Evolutionary conservation across 192 early-diverging fungal species (phyloP).

Genomic region (Backusella macrospora): DNA sequence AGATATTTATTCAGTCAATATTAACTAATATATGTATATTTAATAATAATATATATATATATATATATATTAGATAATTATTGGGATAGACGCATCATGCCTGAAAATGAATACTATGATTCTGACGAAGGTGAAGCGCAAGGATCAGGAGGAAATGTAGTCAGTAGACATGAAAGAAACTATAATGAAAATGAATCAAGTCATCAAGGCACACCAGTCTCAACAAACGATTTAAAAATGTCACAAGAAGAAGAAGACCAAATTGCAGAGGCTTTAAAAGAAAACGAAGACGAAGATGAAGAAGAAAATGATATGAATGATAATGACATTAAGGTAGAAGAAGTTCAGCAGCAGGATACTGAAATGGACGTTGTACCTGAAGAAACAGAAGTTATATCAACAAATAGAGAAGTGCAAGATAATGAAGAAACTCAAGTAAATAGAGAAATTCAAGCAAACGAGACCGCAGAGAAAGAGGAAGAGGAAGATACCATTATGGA

Average conservation of each 20-base stretch:
- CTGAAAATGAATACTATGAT: slow-evolving; percentile 76
- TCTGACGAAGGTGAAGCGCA: slow-evolving; percentile 64
- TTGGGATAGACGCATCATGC: slow-evolving; percentile 64
- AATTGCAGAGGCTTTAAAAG: slow-evolving; percentile 22
- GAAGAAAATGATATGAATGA: slow-evolving; percentile 9
- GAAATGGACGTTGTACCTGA: neutral
- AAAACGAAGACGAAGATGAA: slow-evolving; percentile 22
- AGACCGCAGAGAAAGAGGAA: neutral
- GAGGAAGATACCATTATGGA: slow-evolving; percentile 1
- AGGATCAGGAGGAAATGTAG: slow-evolving; percentile 4
- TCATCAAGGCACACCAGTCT: slow-evolving; percentile 15
- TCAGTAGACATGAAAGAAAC: slow-evolving; percentile 32
- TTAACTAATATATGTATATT: neutral
- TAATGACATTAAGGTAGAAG: slow-evolving; percentile 2
- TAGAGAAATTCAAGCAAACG: too few species aligned
- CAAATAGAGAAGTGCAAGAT: neutral
- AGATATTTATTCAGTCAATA: neutral
- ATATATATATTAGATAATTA: slow-evolving; percentile 64
- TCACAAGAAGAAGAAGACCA: slow-evolving; percentile 40
- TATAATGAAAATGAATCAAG: slow-evolving; percentile 16
- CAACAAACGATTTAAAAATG: slow-evolving; percentile 10
- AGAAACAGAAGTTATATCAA: neutral
- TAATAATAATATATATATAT: slow-evolving; percentile 8
- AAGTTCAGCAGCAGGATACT: neutral
- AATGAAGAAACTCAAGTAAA: neutral